Base-by-base conservation (phyloP, 1,284 basidiomycete species). In the Ganoderma boninense region DNA sequence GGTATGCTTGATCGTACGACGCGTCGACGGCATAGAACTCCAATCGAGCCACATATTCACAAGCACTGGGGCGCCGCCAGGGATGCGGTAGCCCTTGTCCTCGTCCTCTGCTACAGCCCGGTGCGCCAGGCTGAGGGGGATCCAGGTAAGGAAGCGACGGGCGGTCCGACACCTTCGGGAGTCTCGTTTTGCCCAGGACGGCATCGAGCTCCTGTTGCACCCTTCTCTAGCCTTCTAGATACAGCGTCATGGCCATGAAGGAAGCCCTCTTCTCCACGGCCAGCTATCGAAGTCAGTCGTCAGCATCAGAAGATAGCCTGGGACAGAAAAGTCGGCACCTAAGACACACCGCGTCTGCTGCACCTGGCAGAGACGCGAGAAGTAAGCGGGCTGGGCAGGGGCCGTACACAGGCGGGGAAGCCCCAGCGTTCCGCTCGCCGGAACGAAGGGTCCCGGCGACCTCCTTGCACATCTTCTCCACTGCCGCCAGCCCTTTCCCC, bases 151-250 rank as follows among this genome's bases (percentile, higher is more conserved):
- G 35, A 7, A 35, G 35, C 35, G 4, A 35, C 35, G 35, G 7
- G 35, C 35, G 35, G 4, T 7, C 7, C 7, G 35, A 35, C 35
- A 7, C 7, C 5, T 71, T 72, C 0, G 82, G 82, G 4, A 82
- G 69, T 23, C 80, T 73, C 11, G 75, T 73, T 1, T 44, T 26
- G 4, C 80, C 79, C 32, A 81, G 71, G 14, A 81, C 76, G 0
- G 67, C 62, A 65, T 83, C 81, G 26, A 83, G 67, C 62, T 83
- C 80, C 13, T 69, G 72, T 61, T 81, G 81, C 2, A 80, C 81
- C 29, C 73, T 75, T 20, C 64, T 64, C 62, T 79, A 79, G 2
- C 75, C 73, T 7, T 80, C 76, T 0, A 80, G 82, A 56, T 77
- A 69, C n/a, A 77, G 71, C 4, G 79, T 72, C 79, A 81, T 78